phyloP scores from a whole-genome alignment of 805 yeast genomes.

The Kazachstania taianensis region DNA sequence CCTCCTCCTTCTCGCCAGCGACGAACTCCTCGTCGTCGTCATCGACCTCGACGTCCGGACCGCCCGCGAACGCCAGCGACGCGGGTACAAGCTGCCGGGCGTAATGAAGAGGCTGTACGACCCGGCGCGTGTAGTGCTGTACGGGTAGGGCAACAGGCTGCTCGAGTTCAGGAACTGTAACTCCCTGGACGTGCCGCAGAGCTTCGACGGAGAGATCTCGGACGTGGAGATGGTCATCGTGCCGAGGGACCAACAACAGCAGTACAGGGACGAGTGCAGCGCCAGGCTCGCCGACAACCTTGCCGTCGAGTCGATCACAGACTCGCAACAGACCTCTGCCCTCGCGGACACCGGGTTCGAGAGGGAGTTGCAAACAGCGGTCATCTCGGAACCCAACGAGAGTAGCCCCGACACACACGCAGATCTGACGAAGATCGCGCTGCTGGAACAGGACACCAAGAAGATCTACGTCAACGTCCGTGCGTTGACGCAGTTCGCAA shows the following conservation, averaged over 20 bases:
- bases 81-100: constrained; percentile 1
- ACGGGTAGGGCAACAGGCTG: constrained; percentile 21
- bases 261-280: too few relatives aligned
- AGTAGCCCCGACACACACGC: too few relatives aligned
- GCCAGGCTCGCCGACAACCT: too few relatives aligned
- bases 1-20: constrained; percentile 5
- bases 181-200: constrained; percentile 20
- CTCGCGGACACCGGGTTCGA: background rate
- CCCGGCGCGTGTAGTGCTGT: constrained; percentile 17
- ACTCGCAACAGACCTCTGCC: background rate
- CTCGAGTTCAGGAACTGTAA: constrained; percentile 26
- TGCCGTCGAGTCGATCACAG: background rate
- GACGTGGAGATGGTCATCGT: constrained; percentile 14
- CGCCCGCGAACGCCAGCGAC: background rate
- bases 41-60: constrained; percentile 1
- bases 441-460: constrained; percentile 52
- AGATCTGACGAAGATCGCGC: constrained; percentile 40
- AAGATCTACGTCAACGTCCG: constrained; percentile 50
- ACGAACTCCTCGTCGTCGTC: constrained; percentile 7
- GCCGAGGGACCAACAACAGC: constrained; percentile 4
- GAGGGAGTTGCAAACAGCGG: background rate
- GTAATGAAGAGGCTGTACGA: constrained; percentile 12
- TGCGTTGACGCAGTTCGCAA: constrained; percentile 39
- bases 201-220: constrained; percentile 15
- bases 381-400: too few relatives aligned